A percentile compares a stretch with the other conserved stretches of the same genome.
Evolutionary conservation across 2,329 filamentous ascomycete genomes (phyloP).

Genomic region (Onygenales sp.): DNA sequence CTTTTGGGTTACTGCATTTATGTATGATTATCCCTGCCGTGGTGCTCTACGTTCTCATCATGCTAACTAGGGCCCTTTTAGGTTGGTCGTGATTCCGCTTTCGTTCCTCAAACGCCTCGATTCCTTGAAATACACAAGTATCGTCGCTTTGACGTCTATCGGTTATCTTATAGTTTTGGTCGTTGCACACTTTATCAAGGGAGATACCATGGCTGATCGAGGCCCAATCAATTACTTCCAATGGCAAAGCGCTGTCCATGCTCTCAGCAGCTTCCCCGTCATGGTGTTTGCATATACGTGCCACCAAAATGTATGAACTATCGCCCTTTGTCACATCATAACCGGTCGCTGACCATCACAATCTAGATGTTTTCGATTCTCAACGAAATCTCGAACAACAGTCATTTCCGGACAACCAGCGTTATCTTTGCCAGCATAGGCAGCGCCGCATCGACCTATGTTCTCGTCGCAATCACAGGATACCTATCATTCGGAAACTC

Average conservation of each 20-base stretch:
- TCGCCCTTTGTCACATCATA: background rate
- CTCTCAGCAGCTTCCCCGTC: conserved; percentile 79
- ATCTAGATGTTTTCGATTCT: conserved; percentile 92
- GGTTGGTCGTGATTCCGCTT: conserved; percentile 84
- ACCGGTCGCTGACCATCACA: conserved; percentile 17
- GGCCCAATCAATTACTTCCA: conserved; percentile 65
- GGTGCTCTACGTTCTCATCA: background rate
- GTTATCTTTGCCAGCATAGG: conserved; percentile 82
- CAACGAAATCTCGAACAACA: conserved; percentile 85
- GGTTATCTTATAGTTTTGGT: conserved; percentile 89
- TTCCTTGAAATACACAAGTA: conserved; percentile 92
- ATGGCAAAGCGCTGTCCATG: conserved; percentile 70
- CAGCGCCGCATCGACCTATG: conserved; percentile 74
- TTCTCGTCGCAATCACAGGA: conserved; percentile 86
- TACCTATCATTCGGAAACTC: conserved; percentile 92
- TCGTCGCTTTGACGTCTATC: conserved; percentile 85
- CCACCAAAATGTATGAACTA: conserved; percentile 75
- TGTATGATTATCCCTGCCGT: conserved; percentile 44
- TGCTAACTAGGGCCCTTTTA: conserved; percentile 21
- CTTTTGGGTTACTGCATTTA: conserved; percentile 97
- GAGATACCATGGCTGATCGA: conserved; percentile 64
- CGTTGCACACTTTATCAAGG: conserved; percentile 76
- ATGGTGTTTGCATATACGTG: conserved; percentile 99
- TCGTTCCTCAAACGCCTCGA: conserved; percentile 87
- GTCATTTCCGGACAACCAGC: conserved; percentile 63